These are phyloP conservation scores for Saccharum spontaneum DNA, from an alignment of 176 grass and related monocot species.

Conservation along the genomic window DNA sequence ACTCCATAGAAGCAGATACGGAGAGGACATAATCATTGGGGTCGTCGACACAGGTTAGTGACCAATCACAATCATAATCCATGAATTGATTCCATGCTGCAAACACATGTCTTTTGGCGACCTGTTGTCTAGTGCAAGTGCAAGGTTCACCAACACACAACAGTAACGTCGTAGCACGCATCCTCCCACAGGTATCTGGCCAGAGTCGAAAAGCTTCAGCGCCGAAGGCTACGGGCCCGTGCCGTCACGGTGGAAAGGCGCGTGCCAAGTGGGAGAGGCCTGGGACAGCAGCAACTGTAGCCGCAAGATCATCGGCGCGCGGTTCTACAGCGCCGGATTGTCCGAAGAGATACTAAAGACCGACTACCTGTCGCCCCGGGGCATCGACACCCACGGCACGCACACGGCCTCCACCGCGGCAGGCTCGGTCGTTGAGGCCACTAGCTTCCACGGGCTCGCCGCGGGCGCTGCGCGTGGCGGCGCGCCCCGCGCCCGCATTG, in stretches of 20 bases:
- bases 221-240: neutral
- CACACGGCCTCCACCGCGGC: too few relatives aligned
- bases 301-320: constrained; percentile 45
- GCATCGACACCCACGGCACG: neutral
- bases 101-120: too few relatives aligned
- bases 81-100: too few relatives aligned
- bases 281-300: constrained; percentile 28
- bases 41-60: too few relatives aligned
- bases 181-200: constrained; percentile 20
- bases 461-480: neutral
- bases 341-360: fast-evolving
- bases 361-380: constrained; percentile 7
- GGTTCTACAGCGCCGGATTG: neutral
- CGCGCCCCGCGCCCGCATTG: neutral
- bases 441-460: constrained; percentile 15
- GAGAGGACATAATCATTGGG: too few relatives aligned
- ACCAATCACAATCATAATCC: too few relatives aligned
- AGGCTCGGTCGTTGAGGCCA: neutral
- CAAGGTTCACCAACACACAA: too few relatives aligned
- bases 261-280: neutral
- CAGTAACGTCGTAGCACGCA: too few relatives aligned
- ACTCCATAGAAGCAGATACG: too few relatives aligned
- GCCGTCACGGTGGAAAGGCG: neutral
- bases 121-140: too few relatives aligned
- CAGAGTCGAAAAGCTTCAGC: constrained; percentile 35